Evolutionary conservation across 257 asterid species (phyloP), one percentile per base, ranked within the genome.

Genomic region (Gentiana macrophylla): DNA sequence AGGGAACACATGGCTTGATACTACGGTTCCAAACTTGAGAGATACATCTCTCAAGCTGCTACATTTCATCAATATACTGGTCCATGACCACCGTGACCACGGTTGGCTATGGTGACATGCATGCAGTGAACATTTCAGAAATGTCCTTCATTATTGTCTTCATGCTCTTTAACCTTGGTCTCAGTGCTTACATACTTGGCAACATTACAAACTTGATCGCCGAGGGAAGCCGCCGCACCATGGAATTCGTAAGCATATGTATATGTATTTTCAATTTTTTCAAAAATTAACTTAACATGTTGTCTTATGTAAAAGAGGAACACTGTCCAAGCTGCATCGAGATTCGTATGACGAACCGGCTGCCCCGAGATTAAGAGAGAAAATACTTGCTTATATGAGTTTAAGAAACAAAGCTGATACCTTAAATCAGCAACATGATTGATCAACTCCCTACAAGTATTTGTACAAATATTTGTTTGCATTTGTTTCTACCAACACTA

Each of bases 51-150:
- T 86, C 2, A 32, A 50, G 56, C 67, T 77, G 94, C 11, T 90
- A 90, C 73, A 72, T 90, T 11, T 77, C 96, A 37, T 47, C 96
- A 0, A 24, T 84, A 6, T 90, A 90, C 38, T 90, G 98, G 95
- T 86, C 98, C 15, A 63, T 79, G 53, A 82, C 95, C 69, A 90
- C 98, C 63, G 82, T 90, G 98, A 78, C 89, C 8, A 86, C 98
- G 0, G 98, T 90, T 9, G 98, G 98, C 6, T 90, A 90, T 54
- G 98, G 98, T 5, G 98, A 90, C 43, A 77, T 90, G 6, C 96
- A 86, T 58, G 98, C 98, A 0, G 92, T 77, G 4, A 90, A 90
- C 72, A 65, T 89, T 43, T 2, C 77, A 35, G 96, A 90, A 73
- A 90, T 79, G 98, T 79, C 72, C 37, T 90, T 90, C 86, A 79